Evolutionary conservation across 2,329 filamentous ascomycete species (phyloP), one percentile per base, ranked within the genome.

Genomic region (Penicillium sp.): DNA sequence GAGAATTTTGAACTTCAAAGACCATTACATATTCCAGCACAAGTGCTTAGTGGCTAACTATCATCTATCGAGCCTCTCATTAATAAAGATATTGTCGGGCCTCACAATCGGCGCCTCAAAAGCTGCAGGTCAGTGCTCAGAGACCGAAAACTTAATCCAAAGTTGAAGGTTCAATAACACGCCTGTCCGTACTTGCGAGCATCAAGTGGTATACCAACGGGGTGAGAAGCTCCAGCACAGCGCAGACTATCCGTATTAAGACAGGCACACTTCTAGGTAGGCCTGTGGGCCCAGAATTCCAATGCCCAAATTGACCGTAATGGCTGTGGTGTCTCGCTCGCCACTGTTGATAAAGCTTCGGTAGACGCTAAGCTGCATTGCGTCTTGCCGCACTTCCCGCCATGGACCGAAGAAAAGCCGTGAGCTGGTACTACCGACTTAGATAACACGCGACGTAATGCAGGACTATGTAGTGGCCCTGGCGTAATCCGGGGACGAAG

Each of bases 231-330:
- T n/a, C n/a, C n/a, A n/a, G 82, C 70, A 51, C 80, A 82, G 6
- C 79, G 76, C 3, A 79, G 60, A 0, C 80, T n/a, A n/a, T n/a
- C n/a, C n/a, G n/a, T 82, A 56, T 82, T 82, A 55, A 82, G 59
- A 0, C 68, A 66, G 0, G 79, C 76, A n/a, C 79, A 67, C 22
- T 65, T 69, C 79, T 79, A 82, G 0, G 68, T 63, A 10, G 61
- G 49, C 10, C 43, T 56, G n/a, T 61, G 69, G 3, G 56, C 52
- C 72, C 72, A 74, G 55, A 34, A 34, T 3, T 22, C 19, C 19
- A 3, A 3, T 6, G 19, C 6, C 19, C 19, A 22, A 3, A 22
- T 22, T 22, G 19, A 22, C 19, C 19, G 19, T 22, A 6, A 22
- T 22, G 19, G 19, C 19, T 22, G 19, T 6, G 19, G 19, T 22